phyloP scores from a whole-genome alignment of 2,329 filamentous ascomycete species.

The Claviceps paspali region DNA sequence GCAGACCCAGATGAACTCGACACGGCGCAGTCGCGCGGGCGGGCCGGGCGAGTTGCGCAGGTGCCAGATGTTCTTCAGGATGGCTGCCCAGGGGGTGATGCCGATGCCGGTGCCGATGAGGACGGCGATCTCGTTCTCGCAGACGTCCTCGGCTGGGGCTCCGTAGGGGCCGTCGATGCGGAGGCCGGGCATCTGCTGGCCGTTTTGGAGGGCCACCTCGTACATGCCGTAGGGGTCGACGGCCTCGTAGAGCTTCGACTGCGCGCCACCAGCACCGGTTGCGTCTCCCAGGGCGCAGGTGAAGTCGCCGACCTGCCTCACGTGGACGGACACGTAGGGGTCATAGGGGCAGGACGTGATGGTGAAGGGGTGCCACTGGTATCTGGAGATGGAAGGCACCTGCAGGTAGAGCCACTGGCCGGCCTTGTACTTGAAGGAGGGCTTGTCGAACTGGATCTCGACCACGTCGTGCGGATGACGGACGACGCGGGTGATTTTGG shows the following conservation, averaged over 20 bases:
- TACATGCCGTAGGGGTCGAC: conserved; percentile 95
- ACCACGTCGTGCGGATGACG: conserved; percentile 94
- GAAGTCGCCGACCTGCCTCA: conserved; percentile 94
- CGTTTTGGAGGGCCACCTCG: conserved; percentile 87
- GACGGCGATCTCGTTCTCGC: conserved; percentile 79
- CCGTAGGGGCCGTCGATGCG: conserved; percentile 93
- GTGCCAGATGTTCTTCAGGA: conserved; percentile 97
- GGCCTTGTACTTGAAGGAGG: conserved; percentile 94
- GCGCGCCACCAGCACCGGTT: conserved; percentile 76
- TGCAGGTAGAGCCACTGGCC: conserved; percentile 98
- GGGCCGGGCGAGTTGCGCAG: conserved; percentile 80
- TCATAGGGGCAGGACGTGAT: conserved; percentile 97
- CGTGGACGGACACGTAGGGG: conserved; percentile 84
- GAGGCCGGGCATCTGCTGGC: conserved; percentile 77
- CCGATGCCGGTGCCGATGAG: conserved; percentile 78
- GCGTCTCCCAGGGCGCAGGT: conserved; percentile 88
- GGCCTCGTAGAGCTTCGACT: conserved; percentile 78
- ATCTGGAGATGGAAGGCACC: conserved; percentile 70
- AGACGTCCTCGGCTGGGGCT: conserved; percentile 93
- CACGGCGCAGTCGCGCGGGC: conserved; percentile 73
- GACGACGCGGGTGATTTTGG: conserved; percentile 84
- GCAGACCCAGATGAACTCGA: conserved; percentile 99
- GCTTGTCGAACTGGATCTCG: conserved; percentile 93
- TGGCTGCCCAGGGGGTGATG: conserved; percentile 74
- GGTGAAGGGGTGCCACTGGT: conserved; percentile 98